These are phyloP conservation scores for Paramecium sonneborni DNA, from an alignment of 73 alveolate genomes.

Conservation along the genomic window DNA sequence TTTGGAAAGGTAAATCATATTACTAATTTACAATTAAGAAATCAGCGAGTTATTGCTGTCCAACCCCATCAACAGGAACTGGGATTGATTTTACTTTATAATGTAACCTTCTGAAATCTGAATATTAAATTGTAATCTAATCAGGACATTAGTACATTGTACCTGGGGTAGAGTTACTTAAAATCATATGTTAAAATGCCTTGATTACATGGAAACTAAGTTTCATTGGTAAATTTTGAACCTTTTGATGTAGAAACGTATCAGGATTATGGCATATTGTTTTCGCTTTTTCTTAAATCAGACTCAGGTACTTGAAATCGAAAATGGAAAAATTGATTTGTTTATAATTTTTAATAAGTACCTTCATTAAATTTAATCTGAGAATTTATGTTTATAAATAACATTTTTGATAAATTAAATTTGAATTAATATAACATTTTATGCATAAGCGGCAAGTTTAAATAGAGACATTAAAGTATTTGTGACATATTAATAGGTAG, in stretches of 20 bases:
- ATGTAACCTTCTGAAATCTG: slow-evolving; percentile 94
- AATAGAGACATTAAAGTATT: neutral
- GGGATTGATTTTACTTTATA: slow-evolving; percentile 96
- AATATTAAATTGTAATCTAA: slow-evolving; percentile 85
- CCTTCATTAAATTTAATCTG: neutral
- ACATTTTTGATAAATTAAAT: neutral
- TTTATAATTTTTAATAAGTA: neutral
- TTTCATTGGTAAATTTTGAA: slow-evolving; percentile 81
- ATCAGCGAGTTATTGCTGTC: slow-evolving; percentile 87
- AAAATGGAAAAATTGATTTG: slow-evolving; percentile 15
- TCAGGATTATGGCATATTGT: slow-evolving; percentile 85
- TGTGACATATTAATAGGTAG: neutral
- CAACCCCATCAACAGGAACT: slow-evolving; percentile 75
- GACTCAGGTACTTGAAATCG: slow-evolving; percentile 48
- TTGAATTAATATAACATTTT: neutral
- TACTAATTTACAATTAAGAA: slow-evolving; percentile 89
- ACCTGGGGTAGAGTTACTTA: slow-evolving; percentile 89
- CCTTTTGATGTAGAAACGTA: slow-evolving; percentile 29
- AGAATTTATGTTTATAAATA: no score
- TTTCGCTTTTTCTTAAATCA: slow-evolving; percentile 75
- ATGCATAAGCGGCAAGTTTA: slow-evolving; percentile 5
- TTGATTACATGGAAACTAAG: slow-evolving; percentile 79
- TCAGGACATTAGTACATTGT: slow-evolving; percentile 80
- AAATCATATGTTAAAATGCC: slow-evolving; percentile 66
- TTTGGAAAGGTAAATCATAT: slow-evolving; percentile 96